Evolutionary conservation across 768 basidiomycete genomes (phyloP), one percentile per base, ranked within the genome.

Genomic region (Peribolospora kevripleyi): DNA sequence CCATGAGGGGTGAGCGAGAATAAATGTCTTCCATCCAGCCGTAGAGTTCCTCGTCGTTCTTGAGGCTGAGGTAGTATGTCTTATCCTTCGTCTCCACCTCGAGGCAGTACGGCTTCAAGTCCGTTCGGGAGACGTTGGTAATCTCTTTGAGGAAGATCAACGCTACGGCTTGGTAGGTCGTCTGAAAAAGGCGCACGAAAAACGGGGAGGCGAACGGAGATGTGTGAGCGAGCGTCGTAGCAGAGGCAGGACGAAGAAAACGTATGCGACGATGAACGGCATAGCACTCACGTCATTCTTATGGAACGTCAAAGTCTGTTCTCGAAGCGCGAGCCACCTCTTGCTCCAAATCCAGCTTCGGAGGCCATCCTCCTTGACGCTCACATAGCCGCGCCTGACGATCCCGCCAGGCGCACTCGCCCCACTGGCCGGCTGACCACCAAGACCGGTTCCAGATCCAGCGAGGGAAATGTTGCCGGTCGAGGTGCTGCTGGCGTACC

Each of bases 11-110:
- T 63, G 83, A 85, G 50, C 87, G 76, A 5, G 77, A 77, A 69
- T 97, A 95, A 57, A 98, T 81, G 65, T 93, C 90, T 64, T 98
- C 91, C 67, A 90, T 84, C 90, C 90, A 97, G 13, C 80, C 80
- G 63, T 98, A 98, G n/a, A 98, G 74, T 64, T 98, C 91, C 61
- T 90, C 86, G 65, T 98, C 90, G 60, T 74, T 84, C 71, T 90
- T 93, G 59, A 93, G 71, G 2, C 84, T 58, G 51, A 90, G 69
- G 65, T 75, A 81, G 64, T 77, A 81, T 45, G 81, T 77, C 66
- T 82, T 84, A 55, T 86, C 82, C 62, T 80, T 82, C 4, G 82
- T 79, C 63, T 88, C 85, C 25, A 98, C 68, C 11, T 86, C 70
- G 0, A 98, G 71, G 64, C 91, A 97, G 65, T 91, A 97, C 0